phyloP scores from a whole-genome alignment of 1,284 basidiomycete species.

The Sporisorium exsertum region DNA sequence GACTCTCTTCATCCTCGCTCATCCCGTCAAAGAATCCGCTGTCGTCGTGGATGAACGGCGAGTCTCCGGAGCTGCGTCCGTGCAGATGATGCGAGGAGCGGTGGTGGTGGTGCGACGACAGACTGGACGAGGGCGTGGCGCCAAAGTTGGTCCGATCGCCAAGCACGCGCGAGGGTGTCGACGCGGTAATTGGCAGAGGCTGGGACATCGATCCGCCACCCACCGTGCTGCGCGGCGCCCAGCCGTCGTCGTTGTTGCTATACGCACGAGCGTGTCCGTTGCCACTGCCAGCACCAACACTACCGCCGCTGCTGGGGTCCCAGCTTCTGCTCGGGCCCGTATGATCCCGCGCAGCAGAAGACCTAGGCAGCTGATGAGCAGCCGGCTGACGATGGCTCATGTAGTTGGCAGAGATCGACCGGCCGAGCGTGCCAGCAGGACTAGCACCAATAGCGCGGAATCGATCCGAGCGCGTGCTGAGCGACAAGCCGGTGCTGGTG shows the following conservation, averaged over 20 bases:
- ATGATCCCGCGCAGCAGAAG: conserved; percentile 9
- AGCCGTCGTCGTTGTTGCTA: conserved; percentile 19
- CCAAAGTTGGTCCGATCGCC: conserved; percentile 35
- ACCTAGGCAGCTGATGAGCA: conserved; percentile 12
- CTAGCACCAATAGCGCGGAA: conserved; percentile 35
- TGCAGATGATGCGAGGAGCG: conserved; percentile 1
- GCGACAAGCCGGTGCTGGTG: conserved; percentile 8
- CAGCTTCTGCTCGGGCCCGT: conserved; percentile 13
- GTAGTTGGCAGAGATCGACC: conserved; percentile 43
- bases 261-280: conserved; percentile 12
- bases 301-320: conserved; percentile 3
- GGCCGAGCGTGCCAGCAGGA: conserved; percentile 27
- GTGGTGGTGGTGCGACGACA: conserved; percentile 1
- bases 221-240: conserved; percentile 16
- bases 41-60: conserved; percentile 49
- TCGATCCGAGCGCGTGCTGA: conserved; percentile 44
- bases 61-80: conserved; percentile 14
- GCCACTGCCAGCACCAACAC: not conserved
- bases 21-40: conserved; percentile 54
- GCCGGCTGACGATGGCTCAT: conserved; percentile 9
- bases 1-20: conserved; percentile 36
- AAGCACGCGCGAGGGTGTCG: conserved; percentile 38
- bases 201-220: conserved; percentile 20
- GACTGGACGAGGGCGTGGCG: conserved; percentile 6
- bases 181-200: conserved; percentile 23